Evolutionary conservation across 768 basidiomycete species (phyloP).

Genomic region (Rhodotorula toruloides): DNA sequence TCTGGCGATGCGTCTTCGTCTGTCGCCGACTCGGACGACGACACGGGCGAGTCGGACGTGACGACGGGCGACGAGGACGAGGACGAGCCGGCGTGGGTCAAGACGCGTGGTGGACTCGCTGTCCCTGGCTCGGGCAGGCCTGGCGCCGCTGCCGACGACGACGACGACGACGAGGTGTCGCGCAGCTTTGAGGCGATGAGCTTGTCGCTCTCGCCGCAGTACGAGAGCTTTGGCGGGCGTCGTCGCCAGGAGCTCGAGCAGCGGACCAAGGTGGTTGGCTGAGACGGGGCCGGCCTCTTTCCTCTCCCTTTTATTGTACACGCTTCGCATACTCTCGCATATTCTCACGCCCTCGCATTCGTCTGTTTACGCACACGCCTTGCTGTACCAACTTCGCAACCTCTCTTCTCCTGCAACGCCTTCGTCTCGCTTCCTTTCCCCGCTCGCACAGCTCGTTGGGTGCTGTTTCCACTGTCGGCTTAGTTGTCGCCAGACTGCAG

Average conservation of each 20-base stretch:
- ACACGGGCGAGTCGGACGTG: background rate
- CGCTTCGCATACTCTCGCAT: too few species aligned
- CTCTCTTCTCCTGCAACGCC: too few species aligned
- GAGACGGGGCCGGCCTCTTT: too few species aligned
- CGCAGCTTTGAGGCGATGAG: conserved; percentile 41
- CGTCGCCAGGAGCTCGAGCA: conserved; percentile 5
- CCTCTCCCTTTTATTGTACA: too few species aligned
- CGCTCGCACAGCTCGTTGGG: too few species aligned
- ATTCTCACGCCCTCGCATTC: too few species aligned
- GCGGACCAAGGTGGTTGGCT: too few species aligned
- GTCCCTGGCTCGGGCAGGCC: conserved; percentile 16
- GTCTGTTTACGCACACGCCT: too few species aligned
- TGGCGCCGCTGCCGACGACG: conserved; percentile 24
- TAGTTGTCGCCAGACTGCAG: too few species aligned
- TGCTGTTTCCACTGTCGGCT: too few species aligned
- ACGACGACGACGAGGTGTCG: conserved; percentile 38
- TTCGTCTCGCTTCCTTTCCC: too few species aligned
- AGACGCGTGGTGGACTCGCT: conserved; percentile 18
- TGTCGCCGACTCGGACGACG: conserved; percentile 13
- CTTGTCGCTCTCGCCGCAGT: conserved; percentile 25
- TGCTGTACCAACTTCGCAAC: too few species aligned
- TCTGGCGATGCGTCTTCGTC: conserved; percentile 31
- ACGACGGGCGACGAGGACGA: conserved; percentile 14
- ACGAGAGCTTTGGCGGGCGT: conserved; percentile 28
- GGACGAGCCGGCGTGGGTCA: conserved; percentile 6